Base-by-base conservation (phyloP, 345 rosid genomes). In the Kernera saxatilis region DNA sequence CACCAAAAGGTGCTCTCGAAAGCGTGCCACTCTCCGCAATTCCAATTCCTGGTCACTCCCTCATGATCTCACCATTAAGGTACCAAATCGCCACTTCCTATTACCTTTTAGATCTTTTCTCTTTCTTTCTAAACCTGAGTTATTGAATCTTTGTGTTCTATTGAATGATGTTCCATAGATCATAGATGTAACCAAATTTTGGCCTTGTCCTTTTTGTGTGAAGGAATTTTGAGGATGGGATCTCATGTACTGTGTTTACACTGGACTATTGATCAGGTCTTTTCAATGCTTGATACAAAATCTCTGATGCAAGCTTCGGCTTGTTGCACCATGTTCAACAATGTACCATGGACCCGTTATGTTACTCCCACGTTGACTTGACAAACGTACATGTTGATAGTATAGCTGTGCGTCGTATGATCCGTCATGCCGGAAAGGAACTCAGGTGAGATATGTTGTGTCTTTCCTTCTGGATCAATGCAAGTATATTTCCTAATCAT, bases 241-340 rank as follows among this genome's bases (percentile, higher is more conserved):
- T n/a, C n/a, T n/a, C n/a, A n/a, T n/a, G n/a, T n/a, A n/a, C n/a
- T n/a, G n/a, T n/a, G n/a, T n/a, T n/a, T n/a, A n/a, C n/a, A n/a
- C n/a, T n/a, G n/a, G n/a, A n/a, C n/a, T n/a, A n/a, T n/a, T n/a
- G n/a, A n/a, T n/a, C 75, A 88, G 93, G 87, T 91, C 8, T 87
- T 91, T 70, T 84, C 92, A 1, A 78, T 84, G 95, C 88, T 91
- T 46, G 92, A 91, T 80, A 74, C 85, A 0, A 88, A 84, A 69
- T 87, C 88, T 76, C 72, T 88, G 62, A 82, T 87, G 72, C 83
- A 83, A 60, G 91, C 83, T 36, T 84, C 85, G 4, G 97, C 88
- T 3, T 70, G 86, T 29, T 88, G 96, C 78, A 87, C 84, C n/a
- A 76, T 88, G 90, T 91, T 91, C 73, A 58, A 73, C 66, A 84